Conservation (phyloP, 441 rosid species). For the Pelargonium citronellum region DNA sequence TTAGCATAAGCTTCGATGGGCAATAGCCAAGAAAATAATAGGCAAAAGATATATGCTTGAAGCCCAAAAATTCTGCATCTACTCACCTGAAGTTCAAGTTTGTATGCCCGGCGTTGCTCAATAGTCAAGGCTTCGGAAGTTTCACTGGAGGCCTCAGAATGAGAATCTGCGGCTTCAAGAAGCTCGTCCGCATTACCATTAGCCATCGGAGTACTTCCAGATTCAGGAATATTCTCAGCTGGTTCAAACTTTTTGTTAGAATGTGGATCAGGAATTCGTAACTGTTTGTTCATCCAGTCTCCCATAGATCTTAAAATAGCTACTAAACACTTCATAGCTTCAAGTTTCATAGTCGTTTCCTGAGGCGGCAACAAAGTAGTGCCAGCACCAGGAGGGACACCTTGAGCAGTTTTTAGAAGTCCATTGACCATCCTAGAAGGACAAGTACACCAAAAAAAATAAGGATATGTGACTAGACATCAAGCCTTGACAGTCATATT, state of each 20-base stretch:
- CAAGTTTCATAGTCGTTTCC: conserved; percentile 85
- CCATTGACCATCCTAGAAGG: conserved; percentile 92
- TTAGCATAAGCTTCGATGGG: conserved; percentile 33
- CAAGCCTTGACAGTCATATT: conserved; percentile 18
- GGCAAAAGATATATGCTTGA: conserved; percentile 12
- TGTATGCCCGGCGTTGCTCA: conserved; percentile 98
- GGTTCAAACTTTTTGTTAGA: conserved; percentile 56
- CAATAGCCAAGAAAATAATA: conserved; percentile 16
- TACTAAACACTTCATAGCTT: conserved; percentile 95
- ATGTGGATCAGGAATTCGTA: conserved; percentile 74
- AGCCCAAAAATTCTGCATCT: conserved; percentile 3
- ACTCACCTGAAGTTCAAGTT: conserved; percentile 93
- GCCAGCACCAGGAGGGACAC: conserved; percentile 69
- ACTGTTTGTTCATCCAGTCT: conserved; percentile 95
- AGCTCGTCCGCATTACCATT: conserved; percentile 79
- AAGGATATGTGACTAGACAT: conserved; percentile 7
- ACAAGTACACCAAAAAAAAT: conserved; percentile 15
- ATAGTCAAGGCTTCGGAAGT: conserved; percentile 78
- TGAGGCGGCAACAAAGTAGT: conserved; percentile 81
- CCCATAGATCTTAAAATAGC: conserved; percentile 93
- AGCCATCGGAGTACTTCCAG: conserved; percentile 50
- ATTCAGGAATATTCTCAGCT: conserved; percentile 50
- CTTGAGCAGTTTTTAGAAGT: conserved; percentile 99
- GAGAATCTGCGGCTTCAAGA: conserved; percentile 75
- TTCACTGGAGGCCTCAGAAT: conserved; percentile 76